A percentile compares a stretch with the other conserved stretches of the same genome.
These are phyloP conservation scores for Cryphonectria naterciae DNA, from an alignment of 2,329 filamentous ascomycete species.

Conservation along the genomic window DNA sequence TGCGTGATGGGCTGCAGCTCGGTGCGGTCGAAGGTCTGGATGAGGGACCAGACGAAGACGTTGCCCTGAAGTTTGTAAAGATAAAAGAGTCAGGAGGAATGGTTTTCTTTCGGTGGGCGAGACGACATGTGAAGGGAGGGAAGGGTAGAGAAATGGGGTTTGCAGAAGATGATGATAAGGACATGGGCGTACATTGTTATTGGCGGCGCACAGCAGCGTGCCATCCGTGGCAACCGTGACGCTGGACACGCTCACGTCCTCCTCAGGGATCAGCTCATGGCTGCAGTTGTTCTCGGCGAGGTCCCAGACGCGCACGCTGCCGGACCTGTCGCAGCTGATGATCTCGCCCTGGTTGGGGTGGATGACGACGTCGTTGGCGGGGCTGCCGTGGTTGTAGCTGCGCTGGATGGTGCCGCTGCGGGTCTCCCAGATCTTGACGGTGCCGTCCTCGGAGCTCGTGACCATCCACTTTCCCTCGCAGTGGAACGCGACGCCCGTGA, in stretches of 20 bases:
- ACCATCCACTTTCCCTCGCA: slow-evolving; percentile 99
- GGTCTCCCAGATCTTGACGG: slow-evolving; percentile 97
- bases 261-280: slow-evolving; percentile 93
- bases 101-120: neutral
- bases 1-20: slow-evolving; percentile 84
- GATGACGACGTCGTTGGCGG: slow-evolving; percentile 98
- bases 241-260: slow-evolving; percentile 90
- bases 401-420: slow-evolving; percentile 83
- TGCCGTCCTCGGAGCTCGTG: slow-evolving; percentile 94
- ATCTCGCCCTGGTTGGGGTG: slow-evolving; percentile 98
- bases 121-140: neutral
- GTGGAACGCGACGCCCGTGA: slow-evolving; percentile 96
- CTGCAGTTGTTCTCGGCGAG: slow-evolving; percentile 96
- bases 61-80: slow-evolving; percentile 67
- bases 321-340: slow-evolving; percentile 91
- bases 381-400: slow-evolving; percentile 86
- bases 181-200: slow-evolving; percentile 70
- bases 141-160: neutral
- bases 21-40: slow-evolving; percentile 80
- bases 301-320: slow-evolving; percentile 95
- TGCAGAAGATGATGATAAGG: neutral
- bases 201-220: slow-evolving; percentile 88
- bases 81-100: neutral
- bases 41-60: slow-evolving; percentile 95
- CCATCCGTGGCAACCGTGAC: slow-evolving; percentile 96